Base-by-base conservation (phyloP, 305 asterid genomes). In the Striga hermonthica region DNA sequence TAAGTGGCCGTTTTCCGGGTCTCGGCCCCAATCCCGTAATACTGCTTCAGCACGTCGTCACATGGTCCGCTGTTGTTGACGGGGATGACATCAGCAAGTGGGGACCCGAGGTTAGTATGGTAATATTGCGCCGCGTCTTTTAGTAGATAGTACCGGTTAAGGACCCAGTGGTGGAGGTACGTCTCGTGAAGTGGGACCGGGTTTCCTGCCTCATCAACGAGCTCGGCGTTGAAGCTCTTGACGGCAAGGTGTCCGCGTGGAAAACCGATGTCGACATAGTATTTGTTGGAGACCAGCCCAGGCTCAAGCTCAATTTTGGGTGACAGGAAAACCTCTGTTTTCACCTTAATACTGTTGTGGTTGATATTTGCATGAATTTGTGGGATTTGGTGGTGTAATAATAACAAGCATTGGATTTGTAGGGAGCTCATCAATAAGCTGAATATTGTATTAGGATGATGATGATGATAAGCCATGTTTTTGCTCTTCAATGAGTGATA, bases 21-120 rank as follows among this genome's bases (percentile, higher is more conserved):
- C 62, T 85, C 88, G 4, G 88, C 76, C 11, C 91, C 91, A 0
- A 85, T 72, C n/a, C 91, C 91, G 4, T 70, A 85, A 52, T 78
- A 73, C 60, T 82, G 82, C 0, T 55, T 2, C 39, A 82, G 78
- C 12, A 70, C 64, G 22, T 28, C 14, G 5, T 67, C 77, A 55
- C 86, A 82, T 4, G 79, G 9, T 6, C 91, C 91, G 7, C 67
- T 64, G 57, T 84, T 84, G 36, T 64, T 64, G 0, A 75, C 69
- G 14, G 56, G 5, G 9, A 62, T 66, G 14, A 22, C 44, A 54
- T 65, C 72, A 1, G 79, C 54, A 34, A 31, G 4, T 14, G 14
- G 55, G 14, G 72, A 55, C 43, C 74, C 75, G 9, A 50, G 57
- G 14, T 60, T 72, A 9, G 62, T 59, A 3, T 58, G 22, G 44